Evolutionary conservation across 257 asterid species (phyloP), one percentile per base, ranked within the genome.

Genomic region (Linderniella brevidens): DNA sequence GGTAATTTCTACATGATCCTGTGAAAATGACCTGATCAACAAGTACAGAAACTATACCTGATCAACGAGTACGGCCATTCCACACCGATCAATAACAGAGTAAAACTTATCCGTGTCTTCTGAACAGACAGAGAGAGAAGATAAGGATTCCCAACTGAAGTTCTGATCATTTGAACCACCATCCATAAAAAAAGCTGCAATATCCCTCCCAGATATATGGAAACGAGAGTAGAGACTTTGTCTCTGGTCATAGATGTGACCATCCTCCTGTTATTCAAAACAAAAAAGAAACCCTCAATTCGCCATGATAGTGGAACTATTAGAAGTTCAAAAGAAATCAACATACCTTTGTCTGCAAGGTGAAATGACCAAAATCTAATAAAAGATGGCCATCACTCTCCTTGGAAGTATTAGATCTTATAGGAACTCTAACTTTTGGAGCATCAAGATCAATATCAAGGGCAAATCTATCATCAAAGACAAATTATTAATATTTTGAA

Each of bases 401-500:
- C 35, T 58, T 54, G 54, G 82, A 69, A 50, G 63, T 63, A 48
- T 62, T 50, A 52, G 77, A 70, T 63, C 79, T 71, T 44, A 90
- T 69, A 60, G 96, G 99, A 64, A 90, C 77, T 61, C 86, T 80
- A 55, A 90, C 98, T 77, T 85, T 90, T 53, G 98, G 98, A 66
- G 98, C 98, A 57, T 85, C 99, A 51, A 90, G 92, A 61, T 90
- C 99, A 68, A 90, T 90, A 72, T 90, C 96, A 58, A 90, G 94
- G 62, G 99, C 88, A 70, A 90, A 90, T 68, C 96, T 90, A 69
- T 55, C 37, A 58, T 36, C 43, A 67, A 66, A 39, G 20, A 55
- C 17, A 59, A 32, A 40, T 29, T 37, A 38, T 50, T 50, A 51
- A 46, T 9, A 19, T 46, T 9, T 4, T 4, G 35, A 29, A 46